These are phyloP conservation scores for Fusarium albidum DNA, from an alignment of 2,329 filamentous ascomycete species.

Conservation along the genomic window DNA sequence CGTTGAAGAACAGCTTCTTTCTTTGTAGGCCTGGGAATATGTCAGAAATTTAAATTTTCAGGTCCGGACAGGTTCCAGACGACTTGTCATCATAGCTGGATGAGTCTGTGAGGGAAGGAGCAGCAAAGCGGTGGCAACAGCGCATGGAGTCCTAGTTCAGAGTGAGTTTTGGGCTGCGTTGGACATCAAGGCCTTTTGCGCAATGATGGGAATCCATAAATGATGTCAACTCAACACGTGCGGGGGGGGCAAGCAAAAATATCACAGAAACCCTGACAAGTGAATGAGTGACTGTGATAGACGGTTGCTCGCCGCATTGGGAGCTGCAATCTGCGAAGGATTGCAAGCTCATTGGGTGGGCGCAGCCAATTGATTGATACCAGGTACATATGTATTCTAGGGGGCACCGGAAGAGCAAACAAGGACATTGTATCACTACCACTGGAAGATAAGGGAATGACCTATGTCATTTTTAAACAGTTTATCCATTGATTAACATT, in stretches of 20 bases:
- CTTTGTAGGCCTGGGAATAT: no score
- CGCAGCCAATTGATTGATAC: no score
- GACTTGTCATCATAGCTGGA: no score
- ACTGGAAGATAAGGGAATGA: no score
- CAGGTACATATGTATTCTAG: no score
- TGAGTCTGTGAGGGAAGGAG: background rate
- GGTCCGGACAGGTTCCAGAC: no score
- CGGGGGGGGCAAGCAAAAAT: conserved; percentile 13
- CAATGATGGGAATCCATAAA: conserved; percentile 7
- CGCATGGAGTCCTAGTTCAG: background rate
- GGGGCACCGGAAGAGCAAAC: no score
- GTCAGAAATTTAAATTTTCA: no score
- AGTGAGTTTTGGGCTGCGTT: background rate
- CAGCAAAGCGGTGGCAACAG: background rate
- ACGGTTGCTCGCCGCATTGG: conserved; percentile 15
- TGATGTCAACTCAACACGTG: conserved; percentile 31
- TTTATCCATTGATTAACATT: no score
- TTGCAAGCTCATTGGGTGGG: background rate
- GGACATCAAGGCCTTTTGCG: background rate
- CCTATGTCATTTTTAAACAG: no score
- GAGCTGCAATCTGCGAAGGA: background rate
- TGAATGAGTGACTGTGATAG: conserved; percentile 1
- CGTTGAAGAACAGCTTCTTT: no score
- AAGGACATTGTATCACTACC: no score
- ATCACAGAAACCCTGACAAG: conserved; percentile 6